Conservation (phyloP, 169 alveolate genomes). For the Plasmodium blacklocki region DNA sequence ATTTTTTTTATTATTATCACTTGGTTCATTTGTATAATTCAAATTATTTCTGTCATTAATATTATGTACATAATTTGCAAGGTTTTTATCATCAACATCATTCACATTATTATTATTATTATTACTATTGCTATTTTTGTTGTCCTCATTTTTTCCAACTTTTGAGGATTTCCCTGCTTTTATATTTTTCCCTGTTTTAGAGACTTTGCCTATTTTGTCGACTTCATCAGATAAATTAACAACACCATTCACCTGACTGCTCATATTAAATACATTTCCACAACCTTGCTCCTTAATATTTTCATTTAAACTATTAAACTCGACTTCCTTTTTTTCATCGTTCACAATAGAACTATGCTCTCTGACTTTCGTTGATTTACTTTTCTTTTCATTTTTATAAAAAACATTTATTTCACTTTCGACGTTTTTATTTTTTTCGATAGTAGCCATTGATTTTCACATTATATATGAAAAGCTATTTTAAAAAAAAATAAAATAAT, state of each 20-base stretch:
- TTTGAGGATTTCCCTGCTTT: too few species aligned
- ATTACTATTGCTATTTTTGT: constrained; percentile 8
- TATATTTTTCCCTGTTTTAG: too few species aligned
- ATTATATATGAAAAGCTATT: not conserved
- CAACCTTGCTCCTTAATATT: too few species aligned
- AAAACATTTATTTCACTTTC: constrained; percentile 23
- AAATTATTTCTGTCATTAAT: constrained; percentile 21
- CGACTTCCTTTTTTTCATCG: constrained; percentile 35
- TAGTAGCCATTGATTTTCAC: constrained; percentile 73
- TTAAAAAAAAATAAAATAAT: too few species aligned
- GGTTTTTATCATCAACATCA: not conserved
- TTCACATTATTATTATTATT: constrained; percentile 5
- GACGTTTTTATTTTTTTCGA: constrained; percentile 42
- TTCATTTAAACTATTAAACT: constrained; percentile 7
- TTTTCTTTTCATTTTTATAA: constrained; percentile 37
- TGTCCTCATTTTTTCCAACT: constrained; percentile 17
- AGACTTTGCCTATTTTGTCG: too few species aligned
- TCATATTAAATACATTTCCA: too few species aligned
- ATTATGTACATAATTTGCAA: not conserved
- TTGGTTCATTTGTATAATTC: not conserved
- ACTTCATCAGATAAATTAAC: too few species aligned
- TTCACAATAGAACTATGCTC: not conserved
- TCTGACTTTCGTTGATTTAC: not conserved
- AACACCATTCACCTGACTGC: too few species aligned
- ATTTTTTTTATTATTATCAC: constrained; percentile 52